phyloP scores from a whole-genome alignment of 1,284 basidiomycete species.

The Trichosporon faecale region DNA sequence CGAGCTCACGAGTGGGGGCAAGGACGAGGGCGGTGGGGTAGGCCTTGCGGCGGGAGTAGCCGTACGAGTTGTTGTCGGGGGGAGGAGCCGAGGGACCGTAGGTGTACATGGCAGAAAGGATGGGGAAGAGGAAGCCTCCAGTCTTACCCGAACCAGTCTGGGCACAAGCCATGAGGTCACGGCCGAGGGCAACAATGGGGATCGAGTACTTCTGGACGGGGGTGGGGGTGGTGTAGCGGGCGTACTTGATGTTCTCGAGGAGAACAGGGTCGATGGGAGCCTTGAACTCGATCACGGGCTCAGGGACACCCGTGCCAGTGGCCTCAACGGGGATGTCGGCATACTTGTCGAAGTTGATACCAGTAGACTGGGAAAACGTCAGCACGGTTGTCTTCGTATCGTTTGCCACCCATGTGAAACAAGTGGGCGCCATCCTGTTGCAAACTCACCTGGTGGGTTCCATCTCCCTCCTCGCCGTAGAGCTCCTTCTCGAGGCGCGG shows the following conservation, averaged over 20 bases:
- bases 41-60: constrained; percentile 78
- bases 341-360: constrained; percentile 99
- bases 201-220: constrained; percentile 99
- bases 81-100: constrained; percentile 68
- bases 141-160: constrained; percentile 99
- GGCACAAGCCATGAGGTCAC: constrained; percentile 99
- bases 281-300: constrained; percentile 84
- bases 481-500: constrained; percentile 89
- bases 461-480: constrained; percentile 84
- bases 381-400: constrained; percentile 15
- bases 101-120: constrained; percentile 88
- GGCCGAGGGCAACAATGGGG: constrained; percentile 84
- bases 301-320: constrained; percentile 90
- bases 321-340: constrained; percentile 99
- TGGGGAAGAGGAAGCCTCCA: constrained; percentile 98
- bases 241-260: constrained; percentile 88
- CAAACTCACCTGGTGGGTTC: constrained; percentile 50
- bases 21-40: constrained; percentile 95
- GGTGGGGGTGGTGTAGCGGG: constrained; percentile 91
- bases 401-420: constrained; percentile 7
- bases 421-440: not conserved
- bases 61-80: constrained; percentile 54
- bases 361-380: constrained; percentile 80
- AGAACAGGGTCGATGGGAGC: constrained; percentile 91
- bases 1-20: constrained; percentile 96